These are phyloP conservation scores for Cordia subcordata DNA, from an alignment of 257 asterid species.

Conservation along the genomic window DNA sequence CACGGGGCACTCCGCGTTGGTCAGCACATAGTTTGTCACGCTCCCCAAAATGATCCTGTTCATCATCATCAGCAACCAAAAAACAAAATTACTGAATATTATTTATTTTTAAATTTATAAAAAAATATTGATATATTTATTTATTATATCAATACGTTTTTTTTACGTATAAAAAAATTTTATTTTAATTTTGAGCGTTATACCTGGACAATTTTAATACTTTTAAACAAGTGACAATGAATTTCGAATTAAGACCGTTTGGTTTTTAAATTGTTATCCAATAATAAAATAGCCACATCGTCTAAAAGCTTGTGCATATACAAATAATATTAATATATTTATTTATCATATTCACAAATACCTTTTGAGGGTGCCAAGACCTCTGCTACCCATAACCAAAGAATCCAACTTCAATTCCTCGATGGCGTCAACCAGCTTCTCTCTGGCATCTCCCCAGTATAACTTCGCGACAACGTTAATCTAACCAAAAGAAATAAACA, in stretches of 20 bases:
- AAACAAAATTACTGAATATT: not conserved
- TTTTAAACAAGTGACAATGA: too few species aligned
- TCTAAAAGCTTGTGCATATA: too few species aligned
- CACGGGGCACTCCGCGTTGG: conserved; percentile 62
- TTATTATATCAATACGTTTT: not conserved
- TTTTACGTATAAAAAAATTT: not conserved
- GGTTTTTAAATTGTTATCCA: too few species aligned
- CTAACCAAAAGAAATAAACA: conserved; percentile 23
- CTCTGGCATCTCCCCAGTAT: conserved; percentile 94
- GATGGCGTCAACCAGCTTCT: conserved; percentile 57
- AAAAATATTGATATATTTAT: too few species aligned
- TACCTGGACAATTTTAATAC: too few species aligned
- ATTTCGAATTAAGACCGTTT: too few species aligned
- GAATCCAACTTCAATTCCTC: conserved; percentile 68
- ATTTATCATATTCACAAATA: too few species aligned
- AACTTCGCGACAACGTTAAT: conserved; percentile 56
- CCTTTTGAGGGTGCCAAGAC: conserved; percentile 65
- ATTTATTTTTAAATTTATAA: not conserved
- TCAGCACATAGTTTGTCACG: conserved; percentile 59
- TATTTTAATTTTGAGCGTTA: too few species aligned
- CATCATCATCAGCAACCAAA: conserved; percentile 2
- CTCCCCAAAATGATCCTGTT: conserved; percentile 74
- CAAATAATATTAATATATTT: too few species aligned
- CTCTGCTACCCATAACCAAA: conserved; percentile 87
- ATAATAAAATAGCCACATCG: too few species aligned